A percentile compares a stretch with the other conserved stretches of the same genome.
Conservation (phyloP, 2,329 filamentous ascomycete species). For the Tolypocladium nubicola region DNA sequence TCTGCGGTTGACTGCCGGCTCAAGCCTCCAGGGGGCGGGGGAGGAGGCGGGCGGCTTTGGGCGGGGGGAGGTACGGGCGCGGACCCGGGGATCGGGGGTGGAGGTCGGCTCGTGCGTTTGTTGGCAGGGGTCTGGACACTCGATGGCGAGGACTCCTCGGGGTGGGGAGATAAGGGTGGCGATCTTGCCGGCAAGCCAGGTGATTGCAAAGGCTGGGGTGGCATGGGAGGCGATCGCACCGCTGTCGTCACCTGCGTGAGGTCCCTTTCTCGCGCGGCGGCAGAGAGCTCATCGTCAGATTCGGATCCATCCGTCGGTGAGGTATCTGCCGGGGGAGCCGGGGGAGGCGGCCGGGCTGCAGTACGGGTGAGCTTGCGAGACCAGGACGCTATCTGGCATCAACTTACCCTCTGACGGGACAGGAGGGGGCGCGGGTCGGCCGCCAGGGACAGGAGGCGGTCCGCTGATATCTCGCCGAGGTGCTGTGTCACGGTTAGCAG, state of each 20-base stretch:
- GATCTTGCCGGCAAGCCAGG: conserved; percentile 17
- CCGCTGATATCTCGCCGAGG: conserved; percentile 20
- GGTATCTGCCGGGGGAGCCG: conserved; percentile 38
- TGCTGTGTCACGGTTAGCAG: conserved; percentile 19
- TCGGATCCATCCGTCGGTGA: conserved; percentile 71
- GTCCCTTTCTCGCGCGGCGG: conserved; percentile 32
- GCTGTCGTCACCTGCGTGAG: conserved; percentile 23
- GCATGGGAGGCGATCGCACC: conserved; percentile 29
- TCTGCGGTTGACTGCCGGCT: conserved; percentile 52
- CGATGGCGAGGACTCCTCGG: conserved; percentile 29
- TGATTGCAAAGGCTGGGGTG: conserved; percentile 21
- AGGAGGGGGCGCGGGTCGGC: conserved; percentile 45
- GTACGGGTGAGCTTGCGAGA: conserved; percentile 13
- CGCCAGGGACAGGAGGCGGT: conserved; percentile 37
- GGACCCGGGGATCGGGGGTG: conserved; percentile 49
- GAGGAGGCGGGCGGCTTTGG: conserved; percentile 54
- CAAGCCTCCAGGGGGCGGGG: conserved; percentile 47
- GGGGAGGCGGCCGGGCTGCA: conserved; percentile 52
- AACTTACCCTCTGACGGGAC: conserved; percentile 52
- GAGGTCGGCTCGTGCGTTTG: conserved; percentile 46
- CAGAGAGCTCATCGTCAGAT: conserved; percentile 78
- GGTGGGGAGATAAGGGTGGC: conserved; percentile 23
- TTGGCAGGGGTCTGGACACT: conserved; percentile 32
- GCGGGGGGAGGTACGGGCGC: conserved; percentile 34
- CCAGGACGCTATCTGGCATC: background rate